Evolutionary conservation across 345 rosid species (phyloP).

Genomic region (Eucalyptus polyanthemos): DNA sequence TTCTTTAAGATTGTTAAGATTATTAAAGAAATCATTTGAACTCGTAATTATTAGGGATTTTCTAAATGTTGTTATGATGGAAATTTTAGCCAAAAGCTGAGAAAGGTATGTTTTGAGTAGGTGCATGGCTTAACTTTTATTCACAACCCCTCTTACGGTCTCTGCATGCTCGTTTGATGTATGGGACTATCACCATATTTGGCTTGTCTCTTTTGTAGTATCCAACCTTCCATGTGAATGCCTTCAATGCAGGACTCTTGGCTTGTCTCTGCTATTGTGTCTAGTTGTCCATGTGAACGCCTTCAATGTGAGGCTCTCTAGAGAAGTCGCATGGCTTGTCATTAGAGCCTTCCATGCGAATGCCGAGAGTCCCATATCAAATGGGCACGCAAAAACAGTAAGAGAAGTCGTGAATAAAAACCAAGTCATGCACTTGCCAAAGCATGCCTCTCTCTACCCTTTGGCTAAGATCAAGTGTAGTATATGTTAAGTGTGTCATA

Average conservation of each 20-base stretch:
- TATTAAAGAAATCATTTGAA: background rate
- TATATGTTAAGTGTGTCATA: background rate
- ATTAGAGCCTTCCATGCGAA: too few species aligned
- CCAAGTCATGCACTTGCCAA: background rate
- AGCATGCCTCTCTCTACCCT: background rate
- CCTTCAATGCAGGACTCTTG: background rate
- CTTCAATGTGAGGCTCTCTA: too few species aligned
- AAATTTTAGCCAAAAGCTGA: too few species aligned
- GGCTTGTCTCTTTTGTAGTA: background rate
- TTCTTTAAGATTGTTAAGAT: too few species aligned
- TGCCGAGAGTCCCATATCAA: too few species aligned
- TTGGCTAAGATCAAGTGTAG: background rate
- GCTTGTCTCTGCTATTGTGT: background rate
- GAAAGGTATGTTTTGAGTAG: too few species aligned
- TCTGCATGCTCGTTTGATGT: background rate
- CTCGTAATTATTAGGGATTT: background rate
- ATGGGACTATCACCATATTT: background rate
- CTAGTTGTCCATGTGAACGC: too few species aligned
- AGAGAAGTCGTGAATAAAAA: background rate
- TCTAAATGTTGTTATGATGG: too few species aligned
- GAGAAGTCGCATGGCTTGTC: too few species aligned
- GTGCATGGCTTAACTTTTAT: too few species aligned
- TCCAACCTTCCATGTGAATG: background rate
- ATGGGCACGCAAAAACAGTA: rapidly evolving
- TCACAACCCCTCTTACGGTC: background rate